Percentiles rank a stretch among this genome's conserved stretches.
Evolutionary conservation across 106 monocot species (phyloP).

Genomic region (Platanthera guangdongensis): DNA sequence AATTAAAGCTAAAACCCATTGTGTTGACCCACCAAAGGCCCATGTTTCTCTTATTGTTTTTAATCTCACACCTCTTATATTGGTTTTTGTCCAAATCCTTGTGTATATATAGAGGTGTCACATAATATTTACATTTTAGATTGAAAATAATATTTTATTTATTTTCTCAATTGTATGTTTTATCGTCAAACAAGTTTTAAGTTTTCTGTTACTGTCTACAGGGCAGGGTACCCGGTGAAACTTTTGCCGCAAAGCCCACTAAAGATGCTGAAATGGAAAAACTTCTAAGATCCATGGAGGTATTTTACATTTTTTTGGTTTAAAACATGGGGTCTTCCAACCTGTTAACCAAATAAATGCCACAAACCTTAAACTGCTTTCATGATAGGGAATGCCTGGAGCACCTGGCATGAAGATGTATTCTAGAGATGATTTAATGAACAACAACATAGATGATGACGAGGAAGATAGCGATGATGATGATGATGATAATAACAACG

Average conservation of each 20-base stretch:
- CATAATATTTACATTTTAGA: no score
- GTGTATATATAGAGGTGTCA: no score
- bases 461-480: constrained; percentile 65
- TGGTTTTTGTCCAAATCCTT: no score
- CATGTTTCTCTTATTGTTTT: no score
- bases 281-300: constrained; percentile 91
- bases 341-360: not conserved
- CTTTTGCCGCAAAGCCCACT: constrained; percentile 73
- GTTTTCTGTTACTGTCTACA: constrained; percentile 15
- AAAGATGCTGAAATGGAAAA: constrained; percentile 99
- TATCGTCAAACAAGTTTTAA: no score
- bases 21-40: no score
- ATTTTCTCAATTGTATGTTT: no score
- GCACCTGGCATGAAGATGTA: constrained; percentile 98
- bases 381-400: constrained; percentile 81
- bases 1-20: no score
- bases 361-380: constrained; percentile 3
- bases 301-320: constrained; percentile 11
- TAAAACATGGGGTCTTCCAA: not conserved
- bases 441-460: constrained; percentile 54
- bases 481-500: constrained; percentile 32
- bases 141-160: no score
- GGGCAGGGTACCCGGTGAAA: constrained; percentile 72
- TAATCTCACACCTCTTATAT: no score
- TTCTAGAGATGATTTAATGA: constrained; percentile 84